Base-by-base conservation (phyloP, 1,284 basidiomycete genomes). In the Lentinus polychrous region DNA sequence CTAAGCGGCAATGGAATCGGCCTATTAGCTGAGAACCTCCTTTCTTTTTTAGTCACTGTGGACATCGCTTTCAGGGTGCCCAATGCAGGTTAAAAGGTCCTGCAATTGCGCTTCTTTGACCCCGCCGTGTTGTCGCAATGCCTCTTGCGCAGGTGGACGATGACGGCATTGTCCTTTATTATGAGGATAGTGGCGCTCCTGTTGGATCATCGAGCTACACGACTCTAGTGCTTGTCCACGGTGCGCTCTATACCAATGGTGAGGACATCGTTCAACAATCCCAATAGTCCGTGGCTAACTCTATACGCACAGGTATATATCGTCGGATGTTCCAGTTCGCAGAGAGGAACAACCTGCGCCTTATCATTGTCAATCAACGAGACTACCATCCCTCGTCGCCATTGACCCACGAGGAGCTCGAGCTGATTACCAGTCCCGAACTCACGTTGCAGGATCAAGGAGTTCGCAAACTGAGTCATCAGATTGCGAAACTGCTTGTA, bases 211-310 rank as follows among this genome's bases (percentile, higher is more conserved):
- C 45, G 3, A 41, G 46, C 17, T 62, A 62, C 27, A 51, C 50
- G n/a, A 62, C 60, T 0, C 41, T 62, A 11, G 53, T 61, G 20
- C 52, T 59, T 27, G 46, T 62, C 2, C 60, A 62, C 34, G 60
- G 60, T 18, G 56, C 57, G 1, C 54, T 52, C 36, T 61, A 60
- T 37, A 55, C 57, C 22, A 42, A 55, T 3, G 60, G 60, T 60
- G 22, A n/a, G 14, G 14, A 6, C 6, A 6, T 37, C 6, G 6
- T 37, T 5, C 14, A 7, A 18, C 18, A 15, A 37, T 14, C 12
- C 4, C 18, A 6, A 17, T 7, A 20, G 40, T 7, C 3, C 4
- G 18, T n/a, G 6, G 7, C 8, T 3, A 41, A 15, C 8, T 17
- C 2, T 34, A 3, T 32, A 43, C 12, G 10, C 24, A 10, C 17